Evolutionary conservation across 163 green algal genomes (phyloP).

Genomic region (Scenedesmus sp.): DNA sequence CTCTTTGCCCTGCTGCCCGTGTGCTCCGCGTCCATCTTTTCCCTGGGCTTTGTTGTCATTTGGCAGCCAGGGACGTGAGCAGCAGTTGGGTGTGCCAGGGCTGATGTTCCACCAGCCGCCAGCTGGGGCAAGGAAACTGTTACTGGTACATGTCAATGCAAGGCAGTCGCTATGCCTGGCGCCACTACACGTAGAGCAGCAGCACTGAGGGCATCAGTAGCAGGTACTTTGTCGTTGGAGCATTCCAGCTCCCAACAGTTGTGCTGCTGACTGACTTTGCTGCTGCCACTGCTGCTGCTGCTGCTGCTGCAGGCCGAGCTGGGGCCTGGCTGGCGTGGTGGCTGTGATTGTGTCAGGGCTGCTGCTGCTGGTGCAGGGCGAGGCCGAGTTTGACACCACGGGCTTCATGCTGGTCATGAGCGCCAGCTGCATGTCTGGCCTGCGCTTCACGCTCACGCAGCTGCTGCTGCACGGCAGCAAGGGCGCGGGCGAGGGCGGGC

Average conservation of each 20-base stretch:
- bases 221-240: too few relatives aligned
- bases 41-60: too few relatives aligned
- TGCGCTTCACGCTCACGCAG: constrained; percentile 95
- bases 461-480: constrained; percentile 65
- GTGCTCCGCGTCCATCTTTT: background rate
- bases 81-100: too few relatives aligned
- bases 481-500: background rate
- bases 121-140: too few relatives aligned
- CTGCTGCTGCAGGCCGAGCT: constrained; percentile 68
- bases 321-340: constrained; percentile 80
- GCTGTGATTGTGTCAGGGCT: constrained; percentile 87
- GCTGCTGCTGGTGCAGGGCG: constrained; percentile 88
- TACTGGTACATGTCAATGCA: too few relatives aligned
- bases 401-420: constrained; percentile 95
- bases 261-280: background rate
- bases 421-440: constrained; percentile 82
- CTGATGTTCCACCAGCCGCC: too few relatives aligned
- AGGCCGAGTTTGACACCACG: constrained; percentile 87
- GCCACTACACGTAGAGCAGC: too few relatives aligned
- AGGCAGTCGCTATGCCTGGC: too few relatives aligned
- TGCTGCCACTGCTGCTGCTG: background rate
- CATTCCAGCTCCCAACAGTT: background rate
- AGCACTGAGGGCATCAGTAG: too few relatives aligned
- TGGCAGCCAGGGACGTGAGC: too few relatives aligned
- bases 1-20: background rate